Percentiles rank a stretch among this genome's conserved stretches.
phyloP scores from a whole-genome alignment of 805 yeast species.

The Kluyveromyces starmeri region DNA sequence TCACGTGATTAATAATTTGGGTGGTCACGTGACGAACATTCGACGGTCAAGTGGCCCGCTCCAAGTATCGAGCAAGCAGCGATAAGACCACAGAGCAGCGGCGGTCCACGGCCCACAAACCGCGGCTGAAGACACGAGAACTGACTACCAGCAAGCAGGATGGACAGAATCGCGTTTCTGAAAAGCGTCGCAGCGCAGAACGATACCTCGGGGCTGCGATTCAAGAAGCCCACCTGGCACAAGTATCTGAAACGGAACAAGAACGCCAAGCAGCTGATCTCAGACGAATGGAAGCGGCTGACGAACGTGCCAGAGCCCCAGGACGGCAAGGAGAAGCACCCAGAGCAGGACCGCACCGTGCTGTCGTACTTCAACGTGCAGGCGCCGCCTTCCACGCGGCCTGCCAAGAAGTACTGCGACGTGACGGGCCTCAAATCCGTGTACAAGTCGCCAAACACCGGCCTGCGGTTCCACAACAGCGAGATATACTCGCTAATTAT shows the following conservation, averaged over 20 bases:
- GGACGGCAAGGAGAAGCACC: slow-evolving; percentile 13
- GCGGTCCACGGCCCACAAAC: no score
- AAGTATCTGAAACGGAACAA: slow-evolving; percentile 57
- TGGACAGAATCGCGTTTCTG: slow-evolving; percentile 21
- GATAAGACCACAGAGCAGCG: no score
- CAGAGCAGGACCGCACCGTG: slow-evolving; percentile 33
- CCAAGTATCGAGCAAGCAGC: no score
- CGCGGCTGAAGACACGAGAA: no score
- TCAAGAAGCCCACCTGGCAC: slow-evolving; percentile 49
- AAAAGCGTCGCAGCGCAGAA: slow-evolving; percentile 19
- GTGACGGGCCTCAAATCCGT: slow-evolving; percentile 79
- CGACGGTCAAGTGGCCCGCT: no score
- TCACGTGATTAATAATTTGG: no score
- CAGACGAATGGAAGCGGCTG: slow-evolving; percentile 66
- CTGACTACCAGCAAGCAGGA: background rate
- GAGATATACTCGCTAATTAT: slow-evolving; percentile 73
- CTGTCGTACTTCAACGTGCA: slow-evolving; percentile 63
- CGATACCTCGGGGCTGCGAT: slow-evolving; percentile 28
- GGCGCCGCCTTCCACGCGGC: slow-evolving; percentile 83
- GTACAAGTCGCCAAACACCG: slow-evolving; percentile 67
- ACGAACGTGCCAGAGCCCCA: slow-evolving; percentile 26
- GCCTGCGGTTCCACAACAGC: slow-evolving; percentile 68
- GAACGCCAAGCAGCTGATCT: slow-evolving; percentile 59
- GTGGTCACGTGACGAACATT: no score
- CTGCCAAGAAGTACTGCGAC: slow-evolving; percentile 82